Evolutionary conservation across 2,329 filamentous ascomycete genomes (phyloP), one percentile per base, ranked within the genome.

Genomic region (Aspergillus calidoustus): DNA sequence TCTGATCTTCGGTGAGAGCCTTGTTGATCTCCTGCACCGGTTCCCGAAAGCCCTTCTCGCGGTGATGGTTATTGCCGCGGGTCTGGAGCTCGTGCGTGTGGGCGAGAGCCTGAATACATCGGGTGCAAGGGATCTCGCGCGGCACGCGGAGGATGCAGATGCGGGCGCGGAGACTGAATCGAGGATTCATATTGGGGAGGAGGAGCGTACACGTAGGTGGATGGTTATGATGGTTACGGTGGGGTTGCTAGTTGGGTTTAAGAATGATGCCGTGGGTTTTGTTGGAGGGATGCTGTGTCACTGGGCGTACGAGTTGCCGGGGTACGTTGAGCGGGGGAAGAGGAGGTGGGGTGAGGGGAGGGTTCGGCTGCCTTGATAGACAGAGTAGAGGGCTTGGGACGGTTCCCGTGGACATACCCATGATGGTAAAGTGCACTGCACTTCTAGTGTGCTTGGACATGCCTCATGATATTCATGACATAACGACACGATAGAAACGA

Each of bases 151-250:
- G 11, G 59, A 50, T 43, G 59, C 22, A 8, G 46, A 25, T 7
- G 48, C 34, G 9, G 50, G 44, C 19, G 49, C 25, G 25, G 25
- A 28, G 4, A 28, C 30, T 22, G 31, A 49, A 28, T 43, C 43
- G 30, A 19, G 31, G 23, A 13, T 57, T 11, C 41, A 46, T 19
- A 15, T 91, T 2, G 86, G 84, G 1, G 89, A 92, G 17, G 81
- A 86, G 55, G 91, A 95, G 76, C 84, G 88, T 50, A 85, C 84
- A 59, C 87, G 92, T 74, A 84, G 93, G 60, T 97, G 92, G 91
- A 91, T 88, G 23, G 89, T 97, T 0, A 96, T 97, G 93, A 83
- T 97, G 61, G 89, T 93, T 64, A 98, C 94, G 0, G 87, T 92
- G 8, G 93, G 91, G 0, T 86, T 90, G 3, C 84, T 96, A 57